Percentiles rank a stretch among this genome's conserved stretches.
Evolutionary conservation across 2,329 filamentous ascomycete species (phyloP).

Genomic region (Metarhizium sp.): DNA sequence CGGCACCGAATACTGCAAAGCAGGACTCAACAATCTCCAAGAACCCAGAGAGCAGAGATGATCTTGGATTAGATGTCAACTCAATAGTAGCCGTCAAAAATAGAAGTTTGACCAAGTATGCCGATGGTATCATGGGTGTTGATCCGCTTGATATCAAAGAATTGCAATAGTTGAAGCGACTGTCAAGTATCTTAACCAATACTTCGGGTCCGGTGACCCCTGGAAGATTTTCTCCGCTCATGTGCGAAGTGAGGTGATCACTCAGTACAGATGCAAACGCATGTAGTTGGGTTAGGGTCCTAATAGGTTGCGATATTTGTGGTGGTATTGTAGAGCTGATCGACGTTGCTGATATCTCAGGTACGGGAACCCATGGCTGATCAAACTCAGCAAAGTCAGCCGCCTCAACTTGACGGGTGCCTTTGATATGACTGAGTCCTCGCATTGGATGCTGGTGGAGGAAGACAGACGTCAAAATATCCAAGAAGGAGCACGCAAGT

Average conservation of each 20-base stretch:
- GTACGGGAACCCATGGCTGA: conserved; percentile 1
- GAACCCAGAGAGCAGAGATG: conserved; percentile 26
- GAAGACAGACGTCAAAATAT: conserved; percentile 19
- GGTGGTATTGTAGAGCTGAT: background rate
- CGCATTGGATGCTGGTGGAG: background rate
- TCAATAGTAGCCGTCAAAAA: conserved; percentile 28
- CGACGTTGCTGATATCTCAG: background rate
- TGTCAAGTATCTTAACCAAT: conserved; percentile 23
- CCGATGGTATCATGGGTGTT: conserved; percentile 24
- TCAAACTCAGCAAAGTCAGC: conserved; percentile 1
- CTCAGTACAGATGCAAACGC: background rate
- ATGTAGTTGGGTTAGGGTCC: conserved; percentile 4
- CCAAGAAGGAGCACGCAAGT: conserved; percentile 53
- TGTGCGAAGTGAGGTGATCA: background rate
- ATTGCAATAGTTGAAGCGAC: conserved; percentile 28
- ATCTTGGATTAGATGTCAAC: conserved; percentile 20
- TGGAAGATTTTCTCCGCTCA: background rate
- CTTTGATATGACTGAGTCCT: background rate
- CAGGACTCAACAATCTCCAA: conserved; percentile 26
- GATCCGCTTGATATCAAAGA: conserved; percentile 25
- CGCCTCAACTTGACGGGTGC: background rate
- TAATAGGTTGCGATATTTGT: conserved; percentile 3
- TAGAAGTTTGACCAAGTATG: conserved; percentile 26
- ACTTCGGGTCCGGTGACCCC: conserved; percentile 14
- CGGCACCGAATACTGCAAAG: conserved; percentile 21